Evolutionary conservation across 2,329 filamentous ascomycete species (phyloP), one percentile per base, ranked within the genome.

Genomic region (Hypocrella siamensis): DNA sequence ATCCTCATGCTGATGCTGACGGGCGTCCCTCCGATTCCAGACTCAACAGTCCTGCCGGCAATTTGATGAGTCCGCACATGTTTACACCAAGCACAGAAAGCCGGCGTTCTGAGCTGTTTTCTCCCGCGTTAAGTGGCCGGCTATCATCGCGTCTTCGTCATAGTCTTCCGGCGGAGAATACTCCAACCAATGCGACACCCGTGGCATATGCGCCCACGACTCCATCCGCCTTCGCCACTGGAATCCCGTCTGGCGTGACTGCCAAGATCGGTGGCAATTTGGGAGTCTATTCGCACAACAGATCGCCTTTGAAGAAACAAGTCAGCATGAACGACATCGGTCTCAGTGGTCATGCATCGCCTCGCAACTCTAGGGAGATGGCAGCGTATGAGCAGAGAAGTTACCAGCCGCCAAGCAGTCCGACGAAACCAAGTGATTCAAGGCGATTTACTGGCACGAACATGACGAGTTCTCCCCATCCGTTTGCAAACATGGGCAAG

Each of bases 301-400:
- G 77, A 26, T 93, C 83, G 9, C 88, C 88, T 0, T 54, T 96
- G 10, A 79, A 84, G 45, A 93, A 93, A 51, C 67, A 80, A 2
- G 61, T 61, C 11, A 73, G 73, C 62, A 43, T 82, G 59, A 54
- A 71, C 54, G 53, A 80, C 35, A 60, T 73, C 27, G 59, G 62
- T 42, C 47, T 42, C 11, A 54, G 46, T 8, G 53, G 55, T 17
- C 46, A 49, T 6, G 40, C 47, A 6, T 67, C 67, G 24, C 71
- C 71, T 2, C 60, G 65, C 27, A 76, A 74, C 42, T 72, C 69
- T 4, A 60, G 66, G 26, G 70, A 76, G 44, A 70, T 75, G 66
- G 72, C 71, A 3, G 65, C 64, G 4, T 49, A 63, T 14, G 70
- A 74, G 46, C 67, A 73, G 49, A 48, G 54, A 40, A 55, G 41